A percentile compares a stretch with the other conserved stretches of the same genome.
Evolutionary conservation across 2,329 filamentous ascomycete species (phyloP).

Genomic region (Aureobasidium musti): DNA sequence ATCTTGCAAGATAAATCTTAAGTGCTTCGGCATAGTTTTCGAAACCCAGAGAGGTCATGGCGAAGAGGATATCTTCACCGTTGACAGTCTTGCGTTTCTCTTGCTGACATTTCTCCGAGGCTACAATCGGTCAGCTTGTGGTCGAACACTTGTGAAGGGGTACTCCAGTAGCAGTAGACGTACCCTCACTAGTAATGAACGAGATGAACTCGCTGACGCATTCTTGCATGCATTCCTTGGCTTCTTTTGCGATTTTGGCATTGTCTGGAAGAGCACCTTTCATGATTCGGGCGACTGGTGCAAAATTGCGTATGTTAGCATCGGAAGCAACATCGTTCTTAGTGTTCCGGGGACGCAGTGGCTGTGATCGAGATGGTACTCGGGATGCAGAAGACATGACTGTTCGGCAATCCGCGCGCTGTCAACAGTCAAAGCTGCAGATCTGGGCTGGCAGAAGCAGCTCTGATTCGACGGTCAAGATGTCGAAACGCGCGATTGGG

Average conservation of each 20-base stretch:
- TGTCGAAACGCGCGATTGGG: slow-evolving; percentile 52
- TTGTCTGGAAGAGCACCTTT: slow-evolving; percentile 97
- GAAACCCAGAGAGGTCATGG: slow-evolving; percentile 98
- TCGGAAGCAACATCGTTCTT: slow-evolving; percentile 56
- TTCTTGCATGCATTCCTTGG: slow-evolving; percentile 99
- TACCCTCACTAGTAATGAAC: slow-evolving; percentile 99
- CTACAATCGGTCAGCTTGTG: slow-evolving; percentile 51
- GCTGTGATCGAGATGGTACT: slow-evolving; percentile 35
- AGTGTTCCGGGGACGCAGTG: slow-evolving; percentile 35
- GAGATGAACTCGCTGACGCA: slow-evolving; percentile 99
- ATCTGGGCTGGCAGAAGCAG: slow-evolving; percentile 39
- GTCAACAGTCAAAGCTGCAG: slow-evolving; percentile 40
- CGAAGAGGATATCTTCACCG: slow-evolving; percentile 96
- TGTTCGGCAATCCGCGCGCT: slow-evolving; percentile 39
- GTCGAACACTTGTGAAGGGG: not conserved
- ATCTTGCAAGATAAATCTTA: slow-evolving; percentile 97
- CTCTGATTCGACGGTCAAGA: slow-evolving; percentile 52
- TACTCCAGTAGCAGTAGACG: slow-evolving; percentile 42
- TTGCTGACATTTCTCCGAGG: slow-evolving; percentile 98
- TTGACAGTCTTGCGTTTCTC: slow-evolving; percentile 99
- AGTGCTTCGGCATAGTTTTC: slow-evolving; percentile 98
- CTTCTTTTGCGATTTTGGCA: slow-evolving; percentile 93
- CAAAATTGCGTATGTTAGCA: slow-evolving; percentile 94
- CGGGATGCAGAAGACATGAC: slow-evolving; percentile 51
- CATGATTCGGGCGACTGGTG: slow-evolving; percentile 98